phyloP scores from a whole-genome alignment of 164 flowering plant species.

The Magnolia kwangsiensis region DNA sequence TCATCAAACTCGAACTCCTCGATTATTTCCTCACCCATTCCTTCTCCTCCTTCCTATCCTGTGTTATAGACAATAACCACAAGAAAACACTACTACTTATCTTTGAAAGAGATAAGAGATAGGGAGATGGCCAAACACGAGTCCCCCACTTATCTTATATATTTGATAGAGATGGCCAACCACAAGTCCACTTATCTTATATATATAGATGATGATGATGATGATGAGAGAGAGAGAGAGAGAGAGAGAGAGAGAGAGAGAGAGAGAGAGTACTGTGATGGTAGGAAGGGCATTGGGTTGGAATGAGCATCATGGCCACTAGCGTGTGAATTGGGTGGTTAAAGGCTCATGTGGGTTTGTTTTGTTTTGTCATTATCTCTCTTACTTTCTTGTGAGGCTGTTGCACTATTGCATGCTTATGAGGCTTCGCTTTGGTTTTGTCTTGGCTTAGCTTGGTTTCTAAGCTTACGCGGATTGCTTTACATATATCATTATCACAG shows the following conservation, averaged over 20 bases:
- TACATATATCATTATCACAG: not conserved
- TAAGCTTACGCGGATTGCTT: too few species aligned
- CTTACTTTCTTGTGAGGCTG: conserved; percentile 3
- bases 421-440: not conserved
- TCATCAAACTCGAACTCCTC: conserved; percentile 19
- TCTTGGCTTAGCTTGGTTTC: not conserved
- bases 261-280: conserved; percentile 8
- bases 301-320: conserved; percentile 17
- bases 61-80: too few species aligned
- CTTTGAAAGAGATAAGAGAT: not conserved
- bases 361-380: conserved; percentile 5
- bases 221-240: not conserved
- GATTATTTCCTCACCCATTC: conserved; percentile 13
- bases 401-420: not conserved
- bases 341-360: conserved; percentile 10
- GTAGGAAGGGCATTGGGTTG: conserved; percentile 1
- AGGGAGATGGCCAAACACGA: not conserved
- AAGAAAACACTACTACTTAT: not conserved
- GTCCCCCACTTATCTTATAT: too few species aligned
- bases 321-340: conserved; percentile 11
- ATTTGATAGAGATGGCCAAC: not conserved
- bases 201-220: too few species aligned
- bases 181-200: not conserved
- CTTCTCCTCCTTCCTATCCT: not conserved
- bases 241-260: conserved; percentile 1